Conservation (phyloP, 2,329 filamentous ascomycete species). For the Aspergillus amoenus region DNA sequence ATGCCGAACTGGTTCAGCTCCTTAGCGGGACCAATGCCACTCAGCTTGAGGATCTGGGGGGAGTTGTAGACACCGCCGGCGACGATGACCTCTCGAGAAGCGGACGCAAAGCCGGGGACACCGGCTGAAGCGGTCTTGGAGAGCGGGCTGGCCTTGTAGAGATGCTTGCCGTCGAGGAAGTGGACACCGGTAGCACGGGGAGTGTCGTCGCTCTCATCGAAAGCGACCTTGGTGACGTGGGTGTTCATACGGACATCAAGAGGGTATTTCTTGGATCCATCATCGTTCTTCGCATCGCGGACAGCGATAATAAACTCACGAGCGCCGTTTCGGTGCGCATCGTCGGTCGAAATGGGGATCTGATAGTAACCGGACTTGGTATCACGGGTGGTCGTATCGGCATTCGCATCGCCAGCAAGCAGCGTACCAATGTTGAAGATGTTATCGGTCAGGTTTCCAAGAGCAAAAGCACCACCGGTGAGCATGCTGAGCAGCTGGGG, state of each 20-base stretch:
- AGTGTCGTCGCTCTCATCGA: slow-evolving; percentile 36
- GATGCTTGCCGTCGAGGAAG: slow-evolving; percentile 47
- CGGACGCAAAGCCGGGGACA: slow-evolving; percentile 38
- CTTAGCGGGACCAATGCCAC: slow-evolving; percentile 58
- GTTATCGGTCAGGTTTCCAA: slow-evolving; percentile 46
- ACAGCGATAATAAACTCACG: slow-evolving; percentile 45
- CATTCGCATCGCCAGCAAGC: slow-evolving; percentile 54
- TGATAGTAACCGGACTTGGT: slow-evolving; percentile 54
- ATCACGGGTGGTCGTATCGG: slow-evolving; percentile 48
- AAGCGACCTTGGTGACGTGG: slow-evolving; percentile 48
- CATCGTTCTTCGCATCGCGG: slow-evolving; percentile 23
- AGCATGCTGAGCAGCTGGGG: slow-evolving; percentile 55
- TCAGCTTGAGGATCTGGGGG: slow-evolving; percentile 64
- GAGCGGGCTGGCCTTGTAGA: slow-evolving; percentile 50
- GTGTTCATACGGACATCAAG: slow-evolving; percentile 55
- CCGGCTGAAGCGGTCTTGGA: slow-evolving; percentile 15
- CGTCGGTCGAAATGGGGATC: slow-evolving; percentile 52
- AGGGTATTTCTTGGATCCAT: slow-evolving; percentile 47
- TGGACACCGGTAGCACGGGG: slow-evolving; percentile 52
- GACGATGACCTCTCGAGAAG: slow-evolving; percentile 48
- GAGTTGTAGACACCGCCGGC: slow-evolving; percentile 60
- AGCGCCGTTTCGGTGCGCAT: slow-evolving; percentile 27
- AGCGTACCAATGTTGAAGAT: slow-evolving; percentile 47
- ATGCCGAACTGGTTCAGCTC: slow-evolving; percentile 58
- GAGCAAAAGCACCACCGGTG: slow-evolving; percentile 52